phyloP scores from a whole-genome alignment of 2,329 filamentous ascomycete genomes.

The Fonsecaea erecta region DNA sequence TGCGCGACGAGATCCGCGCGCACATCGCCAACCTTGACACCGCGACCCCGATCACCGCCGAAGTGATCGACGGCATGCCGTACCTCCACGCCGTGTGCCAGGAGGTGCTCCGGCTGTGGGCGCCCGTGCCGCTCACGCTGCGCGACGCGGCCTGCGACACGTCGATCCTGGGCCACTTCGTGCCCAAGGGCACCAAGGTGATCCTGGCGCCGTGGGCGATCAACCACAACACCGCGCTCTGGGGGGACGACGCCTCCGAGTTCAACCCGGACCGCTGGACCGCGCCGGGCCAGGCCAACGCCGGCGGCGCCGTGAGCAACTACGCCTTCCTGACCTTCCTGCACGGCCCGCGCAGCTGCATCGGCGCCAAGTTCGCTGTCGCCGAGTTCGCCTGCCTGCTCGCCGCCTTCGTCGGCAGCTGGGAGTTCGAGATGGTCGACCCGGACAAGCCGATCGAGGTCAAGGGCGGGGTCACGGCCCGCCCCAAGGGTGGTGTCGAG shows the following conservation, averaged over 20 bases:
- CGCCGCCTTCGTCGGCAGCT: conserved; percentile 75
- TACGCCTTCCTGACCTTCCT: conserved; percentile 77
- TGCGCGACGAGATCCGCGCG: conserved; percentile 39
- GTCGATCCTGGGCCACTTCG: conserved; percentile 64
- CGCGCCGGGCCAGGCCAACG: conserved; percentile 54
- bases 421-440: conserved; percentile 70
- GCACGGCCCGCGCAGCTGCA: conserved; percentile 59
- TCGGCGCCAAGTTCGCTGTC: conserved; percentile 58
- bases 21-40: conserved; percentile 41
- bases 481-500: conserved; percentile 73
- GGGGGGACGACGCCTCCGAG: conserved; percentile 73
- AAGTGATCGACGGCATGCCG: conserved; percentile 71
- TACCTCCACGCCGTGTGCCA: conserved; percentile 80
- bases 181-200: conserved; percentile 73
- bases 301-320: conserved; percentile 72
- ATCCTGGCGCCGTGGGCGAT: conserved; percentile 68
- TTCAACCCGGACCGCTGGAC: conserved; percentile 85
- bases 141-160: conserved; percentile 70
- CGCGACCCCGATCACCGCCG: conserved; percentile 34
- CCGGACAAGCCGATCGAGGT: conserved; percentile 65
- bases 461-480: conserved; percentile 71
- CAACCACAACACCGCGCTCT: conserved; percentile 71
- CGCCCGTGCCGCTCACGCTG: conserved; percentile 72
- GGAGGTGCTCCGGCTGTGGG: conserved; percentile 74
- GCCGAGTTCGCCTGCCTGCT: conserved; percentile 84